Base-by-base conservation (phyloP, 345 rosid species). In the Eucalyptus cloeziana region DNA sequence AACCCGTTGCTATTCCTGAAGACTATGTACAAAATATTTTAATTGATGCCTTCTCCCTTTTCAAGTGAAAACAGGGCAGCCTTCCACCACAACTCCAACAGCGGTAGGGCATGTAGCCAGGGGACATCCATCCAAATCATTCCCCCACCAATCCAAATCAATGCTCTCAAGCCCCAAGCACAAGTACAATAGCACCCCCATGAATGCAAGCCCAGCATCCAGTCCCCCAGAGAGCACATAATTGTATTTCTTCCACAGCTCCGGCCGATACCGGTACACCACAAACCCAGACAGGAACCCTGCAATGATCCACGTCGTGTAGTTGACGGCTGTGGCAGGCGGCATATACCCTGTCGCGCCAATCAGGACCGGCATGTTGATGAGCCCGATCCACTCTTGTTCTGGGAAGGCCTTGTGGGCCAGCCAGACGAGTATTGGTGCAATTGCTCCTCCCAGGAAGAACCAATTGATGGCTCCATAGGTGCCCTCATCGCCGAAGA, bases 271-370 rank as follows among this genome's bases (percentile, higher is more conserved):
- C 89, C 99, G 91, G 85, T 94, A 98, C 87, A 93, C 93, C 62
- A 98, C 97, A 69, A 94, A 98, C 21, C 99, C 99, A 0, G 99
- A 98, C 24, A 98, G 88, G 87, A 98, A 98, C 13, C 99, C 99
- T 2, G 91, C 93, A 44, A 95, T 86, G 79, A 97, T 90, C 99
- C 99, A 97, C 2, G 97, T 95, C 30, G 99, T 97, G 94, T 95
- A 98, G 94, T 97, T 98, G 43, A 98, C 99, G 2, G 99, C 99
- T n/a, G 99, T 97, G 0, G 99, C 99, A 0, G 99, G 99, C 13
- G 99, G 99, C 99, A 98, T 98, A 62, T 76, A 91, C 56, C 98
- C 96, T 22, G 96, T 96, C 1, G 99, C 99, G 1, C 98, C 96
- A 2, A 98, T 94, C 86, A 98, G 87, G 45, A 98, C 98, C 1